Base-by-base conservation (phyloP, 2,329 filamentous ascomycete genomes). In the Nemania sp. region DNA sequence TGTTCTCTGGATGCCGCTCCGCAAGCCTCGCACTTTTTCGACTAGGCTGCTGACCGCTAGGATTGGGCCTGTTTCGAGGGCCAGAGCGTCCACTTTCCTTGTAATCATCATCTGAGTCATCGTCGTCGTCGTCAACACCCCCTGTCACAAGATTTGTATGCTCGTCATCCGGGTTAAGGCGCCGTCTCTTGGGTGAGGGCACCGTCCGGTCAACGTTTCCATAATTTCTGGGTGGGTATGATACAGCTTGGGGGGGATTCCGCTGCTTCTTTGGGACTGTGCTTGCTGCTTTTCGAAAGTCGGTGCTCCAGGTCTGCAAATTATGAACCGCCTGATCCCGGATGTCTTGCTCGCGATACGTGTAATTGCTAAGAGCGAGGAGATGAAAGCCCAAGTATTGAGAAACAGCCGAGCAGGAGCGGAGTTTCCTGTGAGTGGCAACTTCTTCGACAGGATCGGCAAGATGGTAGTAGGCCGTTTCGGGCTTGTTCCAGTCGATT, bases 211-310 rank as follows among this genome's bases (percentile, higher is more conserved):
- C 48, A 32, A 52, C 55, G 5, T 40, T 17, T 40, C 29, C 5
- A 53, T 58, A 53, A 6, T 1, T 17, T 17, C 32, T 58, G 3
- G 56, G 51, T 45, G 3, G 39, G n/a, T 34, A 54, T 50, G 57
- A 17, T 5, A 51, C 50, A 29, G 9, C 39, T 25, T 73, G 0
- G 77, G 70, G 5, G 79, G 71, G 60, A 67, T 74, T 54, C 77
- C 74, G 17, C 74, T 74, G 35, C 73, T 62, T 46, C 78, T 74
- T 40, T 71, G 60, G 46, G 76, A 75, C 5, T 62, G 71, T 13
- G 72, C 74, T 4, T 72, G 72, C 34, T 62, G 68, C 59, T 73
- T 62, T 0, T 47, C 47, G 1, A 51, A 59, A 15, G 65, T 74
- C 0, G 70, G 72, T 5, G 69, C 67, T 1, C 57, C 50, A 59